Evolutionary conservation across 2,329 filamentous ascomycete genomes (phyloP), one percentile per base, ranked within the genome.

Genomic region (Diaporthe nobilis): DNA sequence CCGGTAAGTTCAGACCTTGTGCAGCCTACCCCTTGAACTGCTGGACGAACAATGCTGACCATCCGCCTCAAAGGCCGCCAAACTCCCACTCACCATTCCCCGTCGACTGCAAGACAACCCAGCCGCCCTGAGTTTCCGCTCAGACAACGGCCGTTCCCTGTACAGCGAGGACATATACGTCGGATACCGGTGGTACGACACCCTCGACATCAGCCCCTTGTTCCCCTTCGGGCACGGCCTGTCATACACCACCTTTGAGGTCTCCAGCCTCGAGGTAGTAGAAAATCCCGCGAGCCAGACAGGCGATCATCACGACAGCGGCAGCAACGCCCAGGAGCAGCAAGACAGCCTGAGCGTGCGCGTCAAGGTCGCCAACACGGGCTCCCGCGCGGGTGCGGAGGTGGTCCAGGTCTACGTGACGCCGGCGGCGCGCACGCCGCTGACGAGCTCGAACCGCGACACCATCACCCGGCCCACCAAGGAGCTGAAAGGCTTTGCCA

Each of bases 81-180:
- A 95, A 82, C 87, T 96, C 1, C 93, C 94, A 0, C 86, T 95
- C 31, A 93, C 89, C 3, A 96, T 96, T 85, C 94, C 95, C 1
- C 87, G 87, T 71, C 87, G 88, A 22, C 81, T 93, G 1, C 89
- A 93, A 80, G 92, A 95, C 80, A 95, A 94, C 77, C 94, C 94
- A 1, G 90, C 93, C 0, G 95, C 92, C 84, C 87, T 95, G 79
- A 96, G 95, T 86, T 96, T 92, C 83, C 86, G 88, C 51, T 89
- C 89, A 17, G 94, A 96, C 82, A 91, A 92, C 49, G 90, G 93
- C 60, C 89, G 93, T 75, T 92, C 93, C 0, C 85, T 95, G 1
- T 97, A 96, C 81, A 93, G 93, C 63, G 94, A 97, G 83, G 94
- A 95, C 77, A 87, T 97, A 61, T 96, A 95, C 82, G 88, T 96